Conservation (phyloP, 495 filamentous ascomycete genomes). For the Hypoxylon crocopeplum region DNA sequence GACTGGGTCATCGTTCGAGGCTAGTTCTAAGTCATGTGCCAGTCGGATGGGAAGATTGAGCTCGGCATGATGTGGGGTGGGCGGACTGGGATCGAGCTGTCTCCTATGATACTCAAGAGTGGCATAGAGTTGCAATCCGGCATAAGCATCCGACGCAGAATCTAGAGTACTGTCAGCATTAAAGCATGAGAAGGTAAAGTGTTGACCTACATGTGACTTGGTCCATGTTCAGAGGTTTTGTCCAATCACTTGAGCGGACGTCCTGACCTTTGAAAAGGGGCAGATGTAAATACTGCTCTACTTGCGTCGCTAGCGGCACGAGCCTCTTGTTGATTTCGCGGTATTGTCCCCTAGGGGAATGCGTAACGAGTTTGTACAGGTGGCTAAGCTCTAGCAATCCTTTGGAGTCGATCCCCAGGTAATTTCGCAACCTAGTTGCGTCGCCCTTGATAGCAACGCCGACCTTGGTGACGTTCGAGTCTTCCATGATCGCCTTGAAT, state of each 20-base stretch:
- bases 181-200: neutral
- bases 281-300: constrained; percentile 74
- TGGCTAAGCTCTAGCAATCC: constrained; percentile 83
- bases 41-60: constrained; percentile 65
- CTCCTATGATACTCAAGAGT: constrained; percentile 70
- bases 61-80: constrained; percentile 71
- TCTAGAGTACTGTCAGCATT: constrained; percentile 54
- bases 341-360: constrained; percentile 54
- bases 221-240: constrained; percentile 59
- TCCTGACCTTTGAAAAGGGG: constrained; percentile 74
- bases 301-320: constrained; percentile 70
- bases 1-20: constrained; percentile 22
- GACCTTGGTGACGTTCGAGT: constrained; percentile 71
- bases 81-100: constrained; percentile 70
- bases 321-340: constrained; percentile 67
- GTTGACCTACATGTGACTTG: constrained; percentile 73
- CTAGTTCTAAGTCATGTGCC: constrained; percentile 43
- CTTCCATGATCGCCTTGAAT: constrained; percentile 74
- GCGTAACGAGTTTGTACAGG: constrained; percentile 75
- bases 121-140: constrained; percentile 74
- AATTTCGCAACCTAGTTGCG: constrained; percentile 70
- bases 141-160: constrained; percentile 84
- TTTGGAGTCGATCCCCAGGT: constrained; percentile 64
- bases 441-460: constrained; percentile 81
- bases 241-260: constrained; percentile 78